Evolutionary conservation across 1,139 yeast species (phyloP), one percentile per base, ranked within the genome.

Genomic region (Pichia kudriavzevii): DNA sequence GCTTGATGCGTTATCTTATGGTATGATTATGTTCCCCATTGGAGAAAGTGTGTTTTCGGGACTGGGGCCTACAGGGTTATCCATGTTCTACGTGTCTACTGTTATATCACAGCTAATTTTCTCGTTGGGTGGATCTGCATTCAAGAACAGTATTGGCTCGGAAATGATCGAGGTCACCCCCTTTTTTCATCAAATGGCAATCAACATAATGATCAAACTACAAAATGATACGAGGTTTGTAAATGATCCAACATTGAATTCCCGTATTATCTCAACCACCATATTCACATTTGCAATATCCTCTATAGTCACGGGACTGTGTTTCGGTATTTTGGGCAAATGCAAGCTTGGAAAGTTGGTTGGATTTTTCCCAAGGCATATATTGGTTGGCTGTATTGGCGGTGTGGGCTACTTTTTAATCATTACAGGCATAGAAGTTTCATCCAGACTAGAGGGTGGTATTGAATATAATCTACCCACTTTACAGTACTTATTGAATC

Each of bases 111-210:
- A 91, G 53, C 62, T 87, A 45, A 82, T 85, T 4, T 88, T 74
- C 54, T 87, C 97, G 0, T 59, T 82, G 20, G 98, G 98, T 14
- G 94, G 94, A 2, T 83, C 95, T 10, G 81, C 85, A 4, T 91
- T 91, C 60, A 76, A 75, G 43, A 72, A 91, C 7, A 95, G 95
- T 8, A 79, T 88, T 33, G 98, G 98, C 0, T 83, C 95, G 4
- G 98, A 91, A 61, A 91, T 91, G 98, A 91, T 91, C 47, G 98
- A 91, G 58, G 88, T 91, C 15, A 94, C 96, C 1, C 98, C 98
- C 1, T 91, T 91, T 56, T 91, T 91, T 65, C 98, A 91, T 53
- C 72, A 94, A 4, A 88, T 91, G 95, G 96, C 97, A 1, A 64
- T 73, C 17, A 67, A 80, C 4, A 78, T 91, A 30, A 63, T 77